phyloP scores from a whole-genome alignment of 2,329 filamentous ascomycete genomes.

The Botrytis sinoallii region DNA sequence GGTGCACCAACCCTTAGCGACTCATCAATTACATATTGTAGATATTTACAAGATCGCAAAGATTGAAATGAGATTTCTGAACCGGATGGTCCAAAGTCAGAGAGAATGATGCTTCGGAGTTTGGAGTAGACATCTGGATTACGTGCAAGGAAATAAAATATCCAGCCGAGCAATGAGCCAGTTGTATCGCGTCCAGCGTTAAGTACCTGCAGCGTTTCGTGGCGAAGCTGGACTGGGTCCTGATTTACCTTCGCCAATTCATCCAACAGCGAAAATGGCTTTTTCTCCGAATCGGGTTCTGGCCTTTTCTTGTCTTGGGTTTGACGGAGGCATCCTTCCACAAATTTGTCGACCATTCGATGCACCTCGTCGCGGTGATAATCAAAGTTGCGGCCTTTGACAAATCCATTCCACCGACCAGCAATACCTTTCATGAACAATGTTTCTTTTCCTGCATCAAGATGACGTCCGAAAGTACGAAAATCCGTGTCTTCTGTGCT shows the following conservation, averaged over 20 bases:
- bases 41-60: slow-evolving; percentile 27
- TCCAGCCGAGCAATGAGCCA: slow-evolving; percentile 32
- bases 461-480: slow-evolving; percentile 1
- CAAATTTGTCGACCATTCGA: slow-evolving; percentile 10
- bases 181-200: slow-evolving; percentile 26
- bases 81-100: slow-evolving; percentile 31
- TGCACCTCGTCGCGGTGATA: neutral
- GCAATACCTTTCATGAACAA: slow-evolving; percentile 8
- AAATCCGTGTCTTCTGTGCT: neutral
- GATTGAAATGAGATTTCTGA: slow-evolving; percentile 18
- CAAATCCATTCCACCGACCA: neutral
- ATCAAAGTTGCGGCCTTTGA: slow-evolving; percentile 3
- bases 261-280: slow-evolving; percentile 37
- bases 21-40: slow-evolving; percentile 30
- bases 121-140: slow-evolving; percentile 29
- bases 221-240: slow-evolving; percentile 24
- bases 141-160: slow-evolving; percentile 26
- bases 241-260: slow-evolving; percentile 40
- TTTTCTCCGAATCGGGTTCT: slow-evolving; percentile 42
- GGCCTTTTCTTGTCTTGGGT: slow-evolving; percentile 19
- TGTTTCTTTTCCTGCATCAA: slow-evolving; percentile 5
- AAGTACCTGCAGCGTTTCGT: slow-evolving; percentile 25
- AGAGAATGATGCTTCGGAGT: slow-evolving; percentile 42
- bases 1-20: slow-evolving; percentile 47
- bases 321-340: slow-evolving; percentile 23